Percentiles rank a stretch among this genome's conserved stretches.
phyloP scores from a whole-genome alignment of 2,329 filamentous ascomycete species.

The Ascochyta clinopodiicola region DNA sequence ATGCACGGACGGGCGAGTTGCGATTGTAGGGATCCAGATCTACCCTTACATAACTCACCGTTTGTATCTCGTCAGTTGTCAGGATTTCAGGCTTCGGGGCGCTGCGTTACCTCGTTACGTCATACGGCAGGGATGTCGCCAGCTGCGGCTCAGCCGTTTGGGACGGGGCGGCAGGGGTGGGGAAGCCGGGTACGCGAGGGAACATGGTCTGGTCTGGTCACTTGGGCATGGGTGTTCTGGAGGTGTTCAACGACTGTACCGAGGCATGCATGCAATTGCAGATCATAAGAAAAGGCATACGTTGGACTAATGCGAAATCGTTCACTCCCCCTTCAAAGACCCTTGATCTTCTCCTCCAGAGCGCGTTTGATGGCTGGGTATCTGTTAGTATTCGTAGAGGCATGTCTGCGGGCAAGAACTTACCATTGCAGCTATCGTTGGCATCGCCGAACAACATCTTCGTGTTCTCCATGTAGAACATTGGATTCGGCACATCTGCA shows the following conservation, averaged over 20 bases:
- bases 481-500: conserved; percentile 88
- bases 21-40: too few relatives aligned
- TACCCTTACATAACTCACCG: not conserved
- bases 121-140: conserved; percentile 10
- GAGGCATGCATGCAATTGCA: not conserved
- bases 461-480: conserved; percentile 90
- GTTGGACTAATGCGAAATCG: not conserved
- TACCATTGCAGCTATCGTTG: conserved; percentile 77
- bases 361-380: conserved; percentile 45
- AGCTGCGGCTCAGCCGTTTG: conserved; percentile 6
- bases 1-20: too few relatives aligned
- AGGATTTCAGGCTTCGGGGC: conserved; percentile 13
- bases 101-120: conserved; percentile 6
- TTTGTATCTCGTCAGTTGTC: conserved; percentile 5
- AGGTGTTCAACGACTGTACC: not conserved
- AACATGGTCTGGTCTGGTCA: too few relatives aligned
- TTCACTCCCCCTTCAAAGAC: conserved; percentile 23
- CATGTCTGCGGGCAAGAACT: conserved; percentile 5
- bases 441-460: conserved; percentile 94
- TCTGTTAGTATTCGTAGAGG: conserved; percentile 20
- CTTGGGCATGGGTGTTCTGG: too few relatives aligned
- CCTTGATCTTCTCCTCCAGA: conserved; percentile 44
- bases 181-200: conserved; percentile 1
- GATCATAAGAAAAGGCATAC: not conserved
- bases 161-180: conserved; percentile 5